These are phyloP conservation scores for Pseudogymnoascus sp. DNA, from an alignment of 2,329 filamentous ascomycete genomes.

Conservation along the genomic window DNA sequence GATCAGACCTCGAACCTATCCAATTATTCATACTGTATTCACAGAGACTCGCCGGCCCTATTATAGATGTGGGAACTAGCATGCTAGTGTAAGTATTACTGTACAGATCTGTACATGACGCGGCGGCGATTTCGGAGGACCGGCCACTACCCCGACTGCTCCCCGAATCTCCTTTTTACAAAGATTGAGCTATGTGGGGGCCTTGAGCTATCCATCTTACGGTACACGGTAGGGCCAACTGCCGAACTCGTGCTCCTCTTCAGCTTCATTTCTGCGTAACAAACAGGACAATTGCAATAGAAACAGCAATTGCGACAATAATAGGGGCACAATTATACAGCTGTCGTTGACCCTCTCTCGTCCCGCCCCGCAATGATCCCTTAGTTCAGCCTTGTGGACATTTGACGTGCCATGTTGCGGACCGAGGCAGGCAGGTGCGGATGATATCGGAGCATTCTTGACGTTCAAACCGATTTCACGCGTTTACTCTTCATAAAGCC, in stretches of 20 bases:
- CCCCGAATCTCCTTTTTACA: too few species aligned
- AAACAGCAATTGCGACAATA: neutral
- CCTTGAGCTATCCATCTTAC: neutral
- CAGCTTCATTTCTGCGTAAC: neutral
- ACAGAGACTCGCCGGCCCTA: neutral
- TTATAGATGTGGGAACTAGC: constrained; percentile 1
- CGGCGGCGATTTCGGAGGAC: neutral
- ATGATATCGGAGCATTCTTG: constrained; percentile 4
- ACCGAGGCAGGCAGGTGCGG: neutral
- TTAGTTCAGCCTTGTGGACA: constrained; percentile 4
- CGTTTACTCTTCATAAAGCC: neutral
- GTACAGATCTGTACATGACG: neutral
- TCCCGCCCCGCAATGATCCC: neutral
- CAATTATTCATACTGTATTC: neutral
- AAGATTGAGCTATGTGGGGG: neutral
- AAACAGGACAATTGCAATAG: neutral
- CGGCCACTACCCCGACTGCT: neutral
- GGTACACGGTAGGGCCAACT: neutral
- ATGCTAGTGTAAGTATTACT: neutral
- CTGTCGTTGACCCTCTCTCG: neutral
- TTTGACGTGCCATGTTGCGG: neutral
- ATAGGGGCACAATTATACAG: neutral
- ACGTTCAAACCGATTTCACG: neutral
- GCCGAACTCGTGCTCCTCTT: neutral
- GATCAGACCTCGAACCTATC: neutral